These are phyloP conservation scores for Ilyonectria sp. DNA, from an alignment of 2,329 filamentous ascomycete genomes.

Conservation along the genomic window DNA sequence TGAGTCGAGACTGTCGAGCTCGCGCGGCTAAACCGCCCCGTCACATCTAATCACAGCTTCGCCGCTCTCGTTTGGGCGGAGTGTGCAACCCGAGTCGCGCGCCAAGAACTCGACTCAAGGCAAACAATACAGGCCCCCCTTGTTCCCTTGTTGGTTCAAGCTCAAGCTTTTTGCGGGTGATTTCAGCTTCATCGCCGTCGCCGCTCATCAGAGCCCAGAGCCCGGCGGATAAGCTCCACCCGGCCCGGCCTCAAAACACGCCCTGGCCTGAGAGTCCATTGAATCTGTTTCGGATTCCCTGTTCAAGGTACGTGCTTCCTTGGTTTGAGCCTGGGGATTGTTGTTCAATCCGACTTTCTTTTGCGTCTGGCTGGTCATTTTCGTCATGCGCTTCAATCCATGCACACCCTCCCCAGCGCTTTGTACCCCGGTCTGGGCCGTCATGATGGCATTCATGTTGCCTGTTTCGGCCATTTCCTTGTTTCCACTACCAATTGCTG, in stretches of 20 bases:
- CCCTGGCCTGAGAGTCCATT: slow-evolving; percentile 24
- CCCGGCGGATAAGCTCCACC: slow-evolving; percentile 16
- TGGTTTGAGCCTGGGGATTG: not conserved
- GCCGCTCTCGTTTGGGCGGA: not conserved
- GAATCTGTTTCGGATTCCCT: slow-evolving; percentile 25
- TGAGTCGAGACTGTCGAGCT: slow-evolving; percentile 15
- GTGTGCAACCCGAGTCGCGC: not conserved
- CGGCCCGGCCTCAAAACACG: slow-evolving; percentile 27
- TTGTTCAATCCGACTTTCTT: slow-evolving; percentile 3
- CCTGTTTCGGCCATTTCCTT: slow-evolving; percentile 24
- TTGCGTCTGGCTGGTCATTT: not conserved
- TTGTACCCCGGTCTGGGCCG: slow-evolving; percentile 1
- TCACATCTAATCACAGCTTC: slow-evolving; percentile 16
- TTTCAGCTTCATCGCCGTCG: not conserved
- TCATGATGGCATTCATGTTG: slow-evolving; percentile 26
- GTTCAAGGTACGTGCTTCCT: slow-evolving; percentile 29
- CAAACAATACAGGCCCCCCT: not conserved
- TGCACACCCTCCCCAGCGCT: slow-evolving; percentile 9
- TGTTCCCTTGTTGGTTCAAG: not conserved
- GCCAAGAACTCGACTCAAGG: not conserved
- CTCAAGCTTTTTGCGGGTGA: not conserved
- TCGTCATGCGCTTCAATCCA: slow-evolving; percentile 9
- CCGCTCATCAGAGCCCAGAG: slow-evolving; percentile 13
- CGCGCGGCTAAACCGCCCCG: slow-evolving; percentile 18
- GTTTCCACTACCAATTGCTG: slow-evolving; percentile 11